Percentiles rank a stretch among this genome's conserved stretches.
Evolutionary conservation across 1,139 yeast genomes (phyloP).

Genomic region (Candida tropicalis): DNA sequence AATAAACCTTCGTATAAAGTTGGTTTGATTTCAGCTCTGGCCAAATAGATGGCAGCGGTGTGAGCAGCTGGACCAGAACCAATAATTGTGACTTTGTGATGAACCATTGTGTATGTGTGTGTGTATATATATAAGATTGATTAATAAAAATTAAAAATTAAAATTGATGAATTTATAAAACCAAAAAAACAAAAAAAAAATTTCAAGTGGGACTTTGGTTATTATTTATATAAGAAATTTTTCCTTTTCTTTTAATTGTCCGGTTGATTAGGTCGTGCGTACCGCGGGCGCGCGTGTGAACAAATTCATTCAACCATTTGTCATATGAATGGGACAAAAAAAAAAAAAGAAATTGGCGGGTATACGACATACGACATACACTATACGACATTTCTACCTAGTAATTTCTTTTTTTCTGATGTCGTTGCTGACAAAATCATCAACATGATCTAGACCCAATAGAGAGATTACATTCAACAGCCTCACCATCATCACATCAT

Average conservation of each 20-base stretch:
- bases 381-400: not conserved
- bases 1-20: constrained; percentile 92
- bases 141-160: too few relatives aligned
- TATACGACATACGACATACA: too few relatives aligned
- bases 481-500: too few relatives aligned
- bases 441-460: too few relatives aligned
- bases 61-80: constrained; percentile 99
- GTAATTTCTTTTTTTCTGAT: too few relatives aligned
- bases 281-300: too few relatives aligned
- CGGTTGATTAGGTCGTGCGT: not conserved
- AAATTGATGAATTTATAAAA: too few relatives aligned
- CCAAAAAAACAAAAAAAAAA: not conserved
- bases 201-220: not conserved
- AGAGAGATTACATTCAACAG: too few relatives aligned
- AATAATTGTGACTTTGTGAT: constrained; percentile 85
- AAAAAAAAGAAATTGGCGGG: too few relatives aligned
- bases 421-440: too few relatives aligned
- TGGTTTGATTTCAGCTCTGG: constrained; percentile 96
- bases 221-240: not conserved
- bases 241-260: not conserved
- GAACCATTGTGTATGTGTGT: constrained; percentile 56
- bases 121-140: too few relatives aligned
- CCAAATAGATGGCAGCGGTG: constrained; percentile 95
- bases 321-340: not conserved
- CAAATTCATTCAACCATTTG: too few relatives aligned